A percentile compares a stretch with the other conserved stretches of the same genome.
Evolutionary conservation across 2,329 filamentous ascomycete species (phyloP).

Genomic region (Helminthosporium solani): DNA sequence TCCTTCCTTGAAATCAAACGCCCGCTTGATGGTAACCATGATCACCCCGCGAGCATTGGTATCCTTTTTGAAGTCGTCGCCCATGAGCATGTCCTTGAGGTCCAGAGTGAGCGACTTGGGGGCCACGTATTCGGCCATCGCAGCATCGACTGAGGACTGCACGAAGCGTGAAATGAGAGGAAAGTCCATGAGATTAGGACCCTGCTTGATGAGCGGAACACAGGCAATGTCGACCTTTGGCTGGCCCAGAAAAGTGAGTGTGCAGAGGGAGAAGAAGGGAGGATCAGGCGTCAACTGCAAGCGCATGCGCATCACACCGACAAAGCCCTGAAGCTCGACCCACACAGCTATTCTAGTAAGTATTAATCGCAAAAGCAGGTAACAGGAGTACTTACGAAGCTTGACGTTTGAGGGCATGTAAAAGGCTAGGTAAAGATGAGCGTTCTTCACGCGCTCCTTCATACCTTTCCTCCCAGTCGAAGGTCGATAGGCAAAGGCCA

Average conservation of each 20-base stretch:
- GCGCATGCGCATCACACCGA: conserved; percentile 69
- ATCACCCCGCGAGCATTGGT: conserved; percentile 65
- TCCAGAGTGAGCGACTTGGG: conserved; percentile 73
- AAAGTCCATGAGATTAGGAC: conserved; percentile 72
- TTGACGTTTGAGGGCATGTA: conserved; percentile 62
- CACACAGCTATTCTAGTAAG: conserved; percentile 58
- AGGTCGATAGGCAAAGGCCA: conserved; percentile 71
- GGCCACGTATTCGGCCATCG: conserved; percentile 72
- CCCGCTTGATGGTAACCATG: conserved; percentile 65
- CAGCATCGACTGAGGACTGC: conserved; percentile 71
- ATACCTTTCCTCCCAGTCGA: conserved; percentile 62
- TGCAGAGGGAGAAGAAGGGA: conserved; percentile 74
- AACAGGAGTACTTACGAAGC: conserved; percentile 43
- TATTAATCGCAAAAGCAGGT: neutral
- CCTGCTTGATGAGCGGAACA: conserved; percentile 67
- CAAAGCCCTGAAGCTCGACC: conserved; percentile 71
- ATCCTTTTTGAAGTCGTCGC: conserved; percentile 78
- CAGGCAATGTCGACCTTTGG: conserved; percentile 71
- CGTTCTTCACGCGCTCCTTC: conserved; percentile 66
- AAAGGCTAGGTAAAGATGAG: conserved; percentile 71
- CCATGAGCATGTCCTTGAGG: conserved; percentile 74
- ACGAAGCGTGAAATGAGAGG: conserved; percentile 75
- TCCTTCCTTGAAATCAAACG: conserved; percentile 70
- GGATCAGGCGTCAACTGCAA: conserved; percentile 74
- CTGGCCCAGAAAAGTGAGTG: conserved; percentile 72